Base-by-base conservation (phyloP, 768 basidiomycete species). In the Boletus sensibilis region DNA sequence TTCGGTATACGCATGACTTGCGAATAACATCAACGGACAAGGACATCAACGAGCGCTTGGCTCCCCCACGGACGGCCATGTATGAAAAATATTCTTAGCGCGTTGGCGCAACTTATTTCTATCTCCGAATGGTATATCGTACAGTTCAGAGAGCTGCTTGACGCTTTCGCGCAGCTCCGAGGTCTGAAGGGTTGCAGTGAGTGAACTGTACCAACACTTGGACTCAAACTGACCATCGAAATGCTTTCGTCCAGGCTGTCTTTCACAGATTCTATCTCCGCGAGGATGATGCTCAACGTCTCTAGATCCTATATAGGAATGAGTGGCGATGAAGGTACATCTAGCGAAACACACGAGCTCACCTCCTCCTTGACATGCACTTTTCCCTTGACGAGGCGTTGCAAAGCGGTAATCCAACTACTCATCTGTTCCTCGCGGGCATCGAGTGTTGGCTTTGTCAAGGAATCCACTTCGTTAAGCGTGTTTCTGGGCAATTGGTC, bases 381-480 rank as follows among this genome's bases (percentile, higher is more conserved):
- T 47, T 63, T 68, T 1, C 56, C 71, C 50, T 72, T 71, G 55
- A 71, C 23, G 43, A 71, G 71, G 42, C 71, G 69, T n/a, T 71
- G 70, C 33, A 71, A 40, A 14, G 55, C 59, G 5, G 27, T 0
- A n/a, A 63, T 53, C 70, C 70, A 71, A 27, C 25, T 11, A 1
- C 18, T n/a, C 0, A 68, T 25, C 46, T 57, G 56, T 20, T 61
- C 61, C 35, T 58, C 59, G 25, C 13, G 3, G 14, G 46, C 18
- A 1, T 38, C 50, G 5, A 50, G 25, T 4, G 40, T 29, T 3
- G 41, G 21, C 23, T 33, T 52, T 3, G 35, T 51, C 23, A 34
- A 23, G 2, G 40, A 11, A 16, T 16, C 41, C 2, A n/a, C 46
- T 27, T 37, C 50, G 25, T 27, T 21, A 7, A 50, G 42, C 11